Evolutionary conservation across 2,329 filamentous ascomycete genomes (phyloP).

Genomic region (Aspergillus glaucus): DNA sequence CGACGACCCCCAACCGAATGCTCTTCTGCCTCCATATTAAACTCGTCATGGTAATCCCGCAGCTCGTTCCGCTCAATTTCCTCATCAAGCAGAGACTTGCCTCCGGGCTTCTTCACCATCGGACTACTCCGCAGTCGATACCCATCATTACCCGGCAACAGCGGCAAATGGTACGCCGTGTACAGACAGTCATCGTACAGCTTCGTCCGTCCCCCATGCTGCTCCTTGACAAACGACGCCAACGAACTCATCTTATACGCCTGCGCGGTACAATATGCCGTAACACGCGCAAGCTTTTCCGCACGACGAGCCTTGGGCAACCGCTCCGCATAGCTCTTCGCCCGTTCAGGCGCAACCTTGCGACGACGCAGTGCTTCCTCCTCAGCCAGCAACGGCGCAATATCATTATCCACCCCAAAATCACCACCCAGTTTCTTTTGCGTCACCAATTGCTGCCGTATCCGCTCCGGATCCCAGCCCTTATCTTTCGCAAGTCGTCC

Average conservation of each 20-base stretch:
- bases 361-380: slow-evolving; percentile 58
- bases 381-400: slow-evolving; percentile 46
- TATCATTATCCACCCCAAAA: slow-evolving; percentile 51
- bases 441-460: slow-evolving; percentile 26
- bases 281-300: slow-evolving; percentile 82
- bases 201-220: slow-evolving; percentile 87
- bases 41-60: slow-evolving; percentile 84
- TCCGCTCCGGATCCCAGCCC: slow-evolving; percentile 27
- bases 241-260: slow-evolving; percentile 83
- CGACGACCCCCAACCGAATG: slow-evolving; percentile 36
- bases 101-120: slow-evolving; percentile 84
- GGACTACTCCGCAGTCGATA: slow-evolving; percentile 86
- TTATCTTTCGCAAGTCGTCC: slow-evolving; percentile 26
- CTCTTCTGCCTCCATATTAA: slow-evolving; percentile 61
- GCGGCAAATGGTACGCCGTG: slow-evolving; percentile 84
- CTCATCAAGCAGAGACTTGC: slow-evolving; percentile 85
- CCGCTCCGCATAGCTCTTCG: slow-evolving; percentile 92
- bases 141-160: slow-evolving; percentile 78
- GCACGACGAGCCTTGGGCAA: slow-evolving; percentile 80
- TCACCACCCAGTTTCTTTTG: slow-evolving; percentile 40
- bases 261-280: slow-evolving; percentile 93
- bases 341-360: slow-evolving; percentile 42
- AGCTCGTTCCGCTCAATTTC: slow-evolving; percentile 93
- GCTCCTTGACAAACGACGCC: slow-evolving; percentile 80
- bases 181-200: slow-evolving; percentile 97